Base-by-base conservation (phyloP, 2,329 filamentous ascomycete species). In the Aspergillus tanneri region DNA sequence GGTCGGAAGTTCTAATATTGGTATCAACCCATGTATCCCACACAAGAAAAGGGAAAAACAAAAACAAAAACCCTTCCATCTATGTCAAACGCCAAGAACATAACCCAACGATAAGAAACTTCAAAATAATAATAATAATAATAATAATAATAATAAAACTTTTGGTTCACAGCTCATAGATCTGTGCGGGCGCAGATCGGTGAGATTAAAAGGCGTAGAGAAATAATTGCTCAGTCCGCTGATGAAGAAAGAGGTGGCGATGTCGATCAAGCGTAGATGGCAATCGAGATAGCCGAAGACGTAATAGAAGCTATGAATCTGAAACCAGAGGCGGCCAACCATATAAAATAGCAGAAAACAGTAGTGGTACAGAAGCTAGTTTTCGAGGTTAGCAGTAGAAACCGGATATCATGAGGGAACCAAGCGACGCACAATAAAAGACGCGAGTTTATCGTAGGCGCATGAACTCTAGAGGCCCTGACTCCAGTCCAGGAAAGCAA, bases 21-120 rank as follows among this genome's bases (percentile, higher is more conserved):
- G 67, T 70, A 70, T 69, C 66, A 69, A 61, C 56, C 64, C 65
- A 64, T 66, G 61, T 57, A 65, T 66, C 60, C 65, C 64, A 63
- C 55, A 57, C 46, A 38, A 43, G 49, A 50, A 56, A 44, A 53
- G 44, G 43, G 14, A 54, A 54, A 50, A 34, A 45, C 41, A 49
- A 52, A 44, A 54, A 54, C 48, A 60, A 63, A 46, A 54, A 60
- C 63, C 57, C 40, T 63, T 60, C 67, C 58, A 58, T 71, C 68
- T 71, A 71, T 68, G 43, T 58, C 63, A 60, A 70, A 69, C 67
- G 67, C 68, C 68, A 42, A 49, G 49, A 54, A 56, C 44, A 43
- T 56, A 55, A 53, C 35, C 47, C 48, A 43, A 54, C 40, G 40
- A 45, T 41, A 44, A 46, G 54, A 30, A 34, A 39, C 44, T 52